These are phyloP conservation scores for Trametopsis cervina DNA, from an alignment of 768 basidiomycete genomes.

Conservation along the genomic window DNA sequence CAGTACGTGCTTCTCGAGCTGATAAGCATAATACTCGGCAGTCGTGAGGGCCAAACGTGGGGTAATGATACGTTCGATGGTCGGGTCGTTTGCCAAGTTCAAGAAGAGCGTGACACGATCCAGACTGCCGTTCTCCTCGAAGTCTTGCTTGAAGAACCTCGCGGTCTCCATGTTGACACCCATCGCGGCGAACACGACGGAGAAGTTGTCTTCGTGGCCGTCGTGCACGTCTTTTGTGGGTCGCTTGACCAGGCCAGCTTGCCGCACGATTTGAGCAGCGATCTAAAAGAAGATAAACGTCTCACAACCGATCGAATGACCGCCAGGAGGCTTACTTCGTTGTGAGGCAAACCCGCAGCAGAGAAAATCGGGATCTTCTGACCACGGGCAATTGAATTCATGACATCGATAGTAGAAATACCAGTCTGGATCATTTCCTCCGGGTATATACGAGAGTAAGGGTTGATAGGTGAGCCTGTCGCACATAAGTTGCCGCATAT, in stretches of 20 bases:
- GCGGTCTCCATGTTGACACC: constrained; percentile 99
- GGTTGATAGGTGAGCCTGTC: constrained; percentile 94
- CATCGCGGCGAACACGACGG: constrained; percentile 99
- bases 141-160: constrained; percentile 99
- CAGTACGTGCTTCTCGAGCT: constrained; percentile 98
- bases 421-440: constrained; percentile 99
- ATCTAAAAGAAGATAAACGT: constrained; percentile 48
- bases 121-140: constrained; percentile 96
- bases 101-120: constrained; percentile 98
- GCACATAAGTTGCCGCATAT: constrained; percentile 15
- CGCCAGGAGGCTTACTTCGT: constrained; percentile 58
- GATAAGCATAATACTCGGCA: constrained; percentile 99
- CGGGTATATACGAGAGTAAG: constrained; percentile 96
- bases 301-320: not conserved
- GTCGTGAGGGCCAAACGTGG: constrained; percentile 97
- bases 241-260: constrained; percentile 93
- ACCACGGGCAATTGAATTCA: constrained; percentile 99
- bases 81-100: constrained; percentile 98
- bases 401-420: constrained; percentile 95
- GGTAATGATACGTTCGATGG: constrained; percentile 99
- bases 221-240: constrained; percentile 98
- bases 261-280: constrained; percentile 99
- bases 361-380: constrained; percentile 99
- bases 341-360: constrained; percentile 96
- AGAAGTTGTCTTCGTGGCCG: constrained; percentile 99